Evolutionary conservation across 73 alveolate species (phyloP), one percentile per base, ranked within the genome.

Genomic region (Effrenium voratum): DNA sequence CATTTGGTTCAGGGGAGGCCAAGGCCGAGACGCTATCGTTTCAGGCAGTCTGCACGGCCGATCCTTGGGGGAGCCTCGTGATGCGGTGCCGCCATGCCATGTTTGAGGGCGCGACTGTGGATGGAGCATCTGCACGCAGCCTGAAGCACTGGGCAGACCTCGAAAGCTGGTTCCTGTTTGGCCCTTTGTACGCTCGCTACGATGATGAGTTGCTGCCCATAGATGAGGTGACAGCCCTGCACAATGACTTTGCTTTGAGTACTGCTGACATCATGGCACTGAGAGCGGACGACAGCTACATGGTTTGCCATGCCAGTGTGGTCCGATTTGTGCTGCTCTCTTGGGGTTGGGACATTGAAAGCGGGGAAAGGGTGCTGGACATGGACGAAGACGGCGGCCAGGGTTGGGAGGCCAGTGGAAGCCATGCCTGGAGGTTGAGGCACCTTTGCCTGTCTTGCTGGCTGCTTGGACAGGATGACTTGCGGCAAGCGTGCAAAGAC

Each of bases 61-160:
- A n/a, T n/a, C n/a, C n/a, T n/a, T n/a, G n/a, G n/a, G n/a, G 38
- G n/a, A 59, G n/a, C 30, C 43, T 85, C 10, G 94, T 81, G 6
- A 59, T 63, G 81, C 94, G 94, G 41, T 85, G 94, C 81, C 94
- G 94, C 24, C 94, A 85, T 41, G 94, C 94, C 46, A 85, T 85
- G 94, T 85, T 85, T 19, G 81, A 85, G 43, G 94, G 94, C 46
- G 52, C 94, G 60, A 41, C 79, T 10, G 81, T 30, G 36, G 45
- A 85, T 34, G 55, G 82, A 5, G 82, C 76, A 1, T 57, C 94
- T 30, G 94, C 94, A 38, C 94, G 94, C 60, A 85, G 94, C 82
- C 41, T 85, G 94, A 85, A 85, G 45, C 94, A 85, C 57, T 85
- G 94, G 94, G 94, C 94, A 0, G 94, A 85, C 45, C 82, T 85